A percentile compares a stretch with the other conserved stretches of the same genome.
These are phyloP conservation scores for Paracamarosporium sp. DNA, from an alignment of 2,329 filamentous ascomycete genomes.

Conservation along the genomic window DNA sequence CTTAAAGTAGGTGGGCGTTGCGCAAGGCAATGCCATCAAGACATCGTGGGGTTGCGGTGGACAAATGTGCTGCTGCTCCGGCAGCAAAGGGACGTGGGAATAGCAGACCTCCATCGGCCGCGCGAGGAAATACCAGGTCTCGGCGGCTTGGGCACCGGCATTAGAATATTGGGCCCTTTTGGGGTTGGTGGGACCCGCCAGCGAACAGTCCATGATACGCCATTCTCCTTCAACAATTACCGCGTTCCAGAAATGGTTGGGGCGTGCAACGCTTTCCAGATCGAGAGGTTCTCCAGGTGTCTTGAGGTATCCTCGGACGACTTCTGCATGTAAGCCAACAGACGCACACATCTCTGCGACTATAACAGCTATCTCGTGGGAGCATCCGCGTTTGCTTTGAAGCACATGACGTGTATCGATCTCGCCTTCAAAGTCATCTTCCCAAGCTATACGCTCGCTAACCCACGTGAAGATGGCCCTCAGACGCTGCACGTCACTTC, in stretches of 20 bases:
- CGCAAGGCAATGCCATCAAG: conserved; percentile 83
- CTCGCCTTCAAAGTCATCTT: conserved; percentile 89
- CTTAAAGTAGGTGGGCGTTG: conserved; percentile 87
- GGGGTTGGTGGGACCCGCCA: conserved; percentile 91
- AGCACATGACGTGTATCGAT: conserved; percentile 85
- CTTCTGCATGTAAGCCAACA: conserved; percentile 85
- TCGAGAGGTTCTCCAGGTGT: conserved; percentile 79
- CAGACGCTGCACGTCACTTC: conserved; percentile 90
- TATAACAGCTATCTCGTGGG: conserved; percentile 86
- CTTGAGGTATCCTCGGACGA: conserved; percentile 90
- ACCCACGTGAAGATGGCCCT: conserved; percentile 98
- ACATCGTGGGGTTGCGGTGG: conserved; percentile 87
- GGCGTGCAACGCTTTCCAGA: conserved; percentile 78
- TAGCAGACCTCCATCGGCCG: conserved; percentile 90
- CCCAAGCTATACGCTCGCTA: conserved; percentile 92
- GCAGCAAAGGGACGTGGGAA: conserved; percentile 89
- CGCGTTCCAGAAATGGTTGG: conserved; percentile 98
- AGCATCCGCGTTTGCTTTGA: conserved; percentile 80
- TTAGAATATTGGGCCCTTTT: conserved; percentile 79
- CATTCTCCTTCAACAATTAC: conserved; percentile 93
- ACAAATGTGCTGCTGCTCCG: conserved; percentile 90
- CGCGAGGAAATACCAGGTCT: conserved; percentile 93
- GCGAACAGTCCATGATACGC: conserved; percentile 93
- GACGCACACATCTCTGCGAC: conserved; percentile 94
- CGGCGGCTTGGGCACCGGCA: conserved; percentile 71